A percentile compares a stretch with the other conserved stretches of the same genome.
phyloP scores from a whole-genome alignment of 1,284 basidiomycete species.

The Filobasidium uniguttulatum region DNA sequence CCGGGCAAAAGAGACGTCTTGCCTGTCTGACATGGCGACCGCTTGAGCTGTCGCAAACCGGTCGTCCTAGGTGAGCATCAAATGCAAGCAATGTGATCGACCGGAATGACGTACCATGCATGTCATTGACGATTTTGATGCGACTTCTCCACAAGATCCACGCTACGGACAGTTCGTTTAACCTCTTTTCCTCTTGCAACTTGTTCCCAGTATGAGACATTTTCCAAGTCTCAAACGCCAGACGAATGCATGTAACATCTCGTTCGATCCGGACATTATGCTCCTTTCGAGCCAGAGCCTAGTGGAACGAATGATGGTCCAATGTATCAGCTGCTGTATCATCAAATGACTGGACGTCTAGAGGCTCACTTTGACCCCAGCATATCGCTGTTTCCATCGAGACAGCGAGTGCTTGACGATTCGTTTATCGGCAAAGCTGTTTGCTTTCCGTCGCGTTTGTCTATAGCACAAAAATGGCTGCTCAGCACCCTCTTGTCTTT shows the following conservation, averaged over 20 bases:
- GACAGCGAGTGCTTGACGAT: background rate
- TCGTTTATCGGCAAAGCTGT: background rate
- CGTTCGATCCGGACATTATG: slow-evolving; percentile 5
- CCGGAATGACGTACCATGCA: background rate
- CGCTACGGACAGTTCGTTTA: background rate
- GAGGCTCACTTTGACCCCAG: background rate
- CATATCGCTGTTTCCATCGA: background rate
- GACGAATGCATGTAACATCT: slow-evolving; percentile 3
- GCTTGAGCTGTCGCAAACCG: background rate
- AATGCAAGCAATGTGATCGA: background rate
- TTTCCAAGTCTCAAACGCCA: slow-evolving; percentile 9
- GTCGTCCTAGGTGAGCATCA: background rate
- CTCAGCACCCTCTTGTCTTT: background rate
- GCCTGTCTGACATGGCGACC: slow-evolving; percentile 5
- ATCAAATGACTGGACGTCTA: background rate
- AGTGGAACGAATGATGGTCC: background rate
- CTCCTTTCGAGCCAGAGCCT: slow-evolving; percentile 7
- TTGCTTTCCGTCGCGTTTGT: background rate
- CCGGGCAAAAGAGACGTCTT: slow-evolving; percentile 4
- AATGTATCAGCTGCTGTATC: background rate
- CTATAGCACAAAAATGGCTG: background rate
- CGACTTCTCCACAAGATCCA: slow-evolving; percentile 2
- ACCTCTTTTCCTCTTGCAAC: background rate
- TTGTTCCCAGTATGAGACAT: slow-evolving; percentile 4
- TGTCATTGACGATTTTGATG: slow-evolving; percentile 3